Evolutionary conservation across 1,284 basidiomycete species (phyloP), one percentile per base, ranked within the genome.

Genomic region (Wolfiporia cocos): DNA sequence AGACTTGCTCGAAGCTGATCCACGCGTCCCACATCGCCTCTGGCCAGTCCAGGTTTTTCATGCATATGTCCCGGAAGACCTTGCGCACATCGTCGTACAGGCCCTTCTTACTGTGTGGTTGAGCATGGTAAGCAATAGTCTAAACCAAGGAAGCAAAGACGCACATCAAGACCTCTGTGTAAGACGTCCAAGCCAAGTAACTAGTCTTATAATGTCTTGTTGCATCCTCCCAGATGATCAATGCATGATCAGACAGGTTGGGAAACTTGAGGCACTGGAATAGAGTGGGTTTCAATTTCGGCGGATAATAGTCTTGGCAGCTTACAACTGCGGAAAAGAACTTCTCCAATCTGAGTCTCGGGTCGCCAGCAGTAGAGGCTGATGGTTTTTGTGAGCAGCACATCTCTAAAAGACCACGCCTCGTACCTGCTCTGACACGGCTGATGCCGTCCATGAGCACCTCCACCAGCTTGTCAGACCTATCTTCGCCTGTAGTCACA

Each of bases 1-100:
- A 73, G 3, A 87, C 66, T 49, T 91, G 81, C 59, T 98, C 95
- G 52, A 98, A 96, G 12, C 73, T 66, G 4, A 83, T 58, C 84
- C 90, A 96, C 0, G 87, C 85, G 45, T 93, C 87, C 78, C 91
- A 91, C 4, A 98, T 69, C 2, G 82, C 85, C 61, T 96, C 92
- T 0, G 93, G 91, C 86, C 92, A 96, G 63, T 97, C 93, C 31
- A 95, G 55, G 34, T 81, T 74, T 58, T 84, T 85, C 34, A 70
- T 67, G 40, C 79, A 76, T 11, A 83, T 68, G 43, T 81, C 74
- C 15, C 68, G 65, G 63, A 87, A 92, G 3, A 78, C 66, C 19
- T 73, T 67, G 26, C 90, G 78, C 1, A 83, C 86, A 38, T 74
- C 66, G 10, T 76, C 70, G 45, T 79, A 66, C 47, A 75, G 68